Conservation (phyloP, 2,329 filamentous ascomycete genomes). For the Neopestalotiopsis sp. region DNA sequence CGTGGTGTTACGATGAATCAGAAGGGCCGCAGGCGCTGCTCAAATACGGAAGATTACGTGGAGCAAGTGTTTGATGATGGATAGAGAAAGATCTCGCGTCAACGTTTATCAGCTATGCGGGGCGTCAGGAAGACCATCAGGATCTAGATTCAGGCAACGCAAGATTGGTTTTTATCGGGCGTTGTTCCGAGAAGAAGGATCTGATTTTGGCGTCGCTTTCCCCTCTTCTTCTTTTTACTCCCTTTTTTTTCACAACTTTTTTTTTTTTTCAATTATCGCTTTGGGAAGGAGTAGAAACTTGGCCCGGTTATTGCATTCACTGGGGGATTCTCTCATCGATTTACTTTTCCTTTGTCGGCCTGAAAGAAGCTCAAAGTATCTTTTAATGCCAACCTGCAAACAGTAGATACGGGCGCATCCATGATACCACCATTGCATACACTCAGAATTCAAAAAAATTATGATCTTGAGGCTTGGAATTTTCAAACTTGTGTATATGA, state of each 20-base stretch:
- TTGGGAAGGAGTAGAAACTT: slow-evolving; percentile 5
- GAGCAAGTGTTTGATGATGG: slow-evolving; percentile 5
- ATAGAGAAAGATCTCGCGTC: slow-evolving; percentile 2
- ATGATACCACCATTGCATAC: slow-evolving; percentile 42
- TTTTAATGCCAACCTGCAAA: slow-evolving; percentile 22
- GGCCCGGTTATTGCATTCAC: not conserved
- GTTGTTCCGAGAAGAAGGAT: not conserved
- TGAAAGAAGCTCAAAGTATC: slow-evolving; percentile 26
- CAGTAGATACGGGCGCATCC: slow-evolving; percentile 25
- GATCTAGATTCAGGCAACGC: slow-evolving; percentile 3
- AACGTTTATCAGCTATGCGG: not conserved
- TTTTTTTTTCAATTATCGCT: not conserved
- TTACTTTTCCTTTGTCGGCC: slow-evolving; percentile 15
- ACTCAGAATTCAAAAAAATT: slow-evolving; percentile 35
- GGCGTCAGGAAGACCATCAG: not conserved
- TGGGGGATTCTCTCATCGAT: slow-evolving; percentile 3
- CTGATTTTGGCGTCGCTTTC: not conserved
- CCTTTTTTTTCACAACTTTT: not conserved
- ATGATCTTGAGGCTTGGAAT: not conserved
- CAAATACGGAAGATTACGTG: slow-evolving; percentile 11
- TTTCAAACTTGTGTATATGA: not conserved
- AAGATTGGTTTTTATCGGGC: not conserved
- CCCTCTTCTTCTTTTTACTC: not conserved
- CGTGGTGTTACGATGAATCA: not conserved
- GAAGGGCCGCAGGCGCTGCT: slow-evolving; percentile 6